Evolutionary conservation across 768 basidiomycete species (phyloP).

Genomic region (Lactifluus rugatus): DNA sequence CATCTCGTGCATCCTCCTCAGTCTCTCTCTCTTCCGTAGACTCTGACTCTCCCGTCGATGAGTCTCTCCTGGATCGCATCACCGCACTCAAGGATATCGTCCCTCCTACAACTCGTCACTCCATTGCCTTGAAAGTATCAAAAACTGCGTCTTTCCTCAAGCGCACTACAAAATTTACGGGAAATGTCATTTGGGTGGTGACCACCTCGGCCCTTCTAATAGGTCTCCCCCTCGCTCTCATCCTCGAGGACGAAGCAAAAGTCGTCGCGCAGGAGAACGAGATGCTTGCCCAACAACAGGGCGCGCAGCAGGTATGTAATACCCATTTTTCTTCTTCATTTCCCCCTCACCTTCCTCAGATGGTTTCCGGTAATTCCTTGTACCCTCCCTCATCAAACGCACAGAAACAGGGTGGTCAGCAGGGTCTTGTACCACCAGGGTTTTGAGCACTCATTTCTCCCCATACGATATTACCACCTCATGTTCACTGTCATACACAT

Average conservation of each 20-base stretch:
- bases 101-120: constrained; percentile 79
- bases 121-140: constrained; percentile 50
- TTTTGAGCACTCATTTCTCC: constrained; percentile 5
- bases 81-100: constrained; percentile 93
- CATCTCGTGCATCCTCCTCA: constrained; percentile 61
- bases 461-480: neutral
- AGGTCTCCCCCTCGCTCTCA: constrained; percentile 85
- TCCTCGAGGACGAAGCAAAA: constrained; percentile 93
- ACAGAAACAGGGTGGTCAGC: constrained; percentile 12
- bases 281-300: constrained; percentile 86
- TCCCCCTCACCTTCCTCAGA: constrained; percentile 7
- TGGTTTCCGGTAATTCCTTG: constrained; percentile 17
- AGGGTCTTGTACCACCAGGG: constrained; percentile 19
- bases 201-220: constrained; percentile 91
- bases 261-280: constrained; percentile 92
- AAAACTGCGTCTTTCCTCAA: constrained; percentile 56
- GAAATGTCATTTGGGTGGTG: constrained; percentile 89
- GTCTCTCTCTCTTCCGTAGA: constrained; percentile 72
- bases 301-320: constrained; percentile 69
- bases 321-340: too few species aligned
- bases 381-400: constrained; percentile 16
- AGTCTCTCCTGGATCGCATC: constrained; percentile 81
- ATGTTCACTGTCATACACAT: neutral
- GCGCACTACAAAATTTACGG: constrained; percentile 59
- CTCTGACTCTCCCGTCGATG: constrained; percentile 62